Conservation (phyloP, 208 protist genomes). For the Lotmaria passim region DNA sequence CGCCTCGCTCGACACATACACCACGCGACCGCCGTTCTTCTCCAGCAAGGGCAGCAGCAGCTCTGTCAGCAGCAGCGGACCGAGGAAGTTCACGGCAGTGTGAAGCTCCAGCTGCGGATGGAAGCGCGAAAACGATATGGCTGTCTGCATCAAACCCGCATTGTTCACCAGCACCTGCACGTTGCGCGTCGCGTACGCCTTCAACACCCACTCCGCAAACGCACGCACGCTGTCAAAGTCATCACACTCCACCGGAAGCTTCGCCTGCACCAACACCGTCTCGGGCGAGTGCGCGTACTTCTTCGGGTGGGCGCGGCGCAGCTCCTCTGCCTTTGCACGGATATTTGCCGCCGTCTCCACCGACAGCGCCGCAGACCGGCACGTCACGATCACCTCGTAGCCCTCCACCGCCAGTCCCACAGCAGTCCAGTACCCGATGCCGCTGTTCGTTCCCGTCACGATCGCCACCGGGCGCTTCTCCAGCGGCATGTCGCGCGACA, state of each 20-base stretch:
- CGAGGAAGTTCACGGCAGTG: constrained; percentile 88
- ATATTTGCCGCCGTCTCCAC: constrained; percentile 57
- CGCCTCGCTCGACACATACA: constrained; percentile 82
- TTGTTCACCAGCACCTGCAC: constrained; percentile 90
- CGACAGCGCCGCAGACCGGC: constrained; percentile 61
- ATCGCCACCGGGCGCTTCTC: constrained; percentile 77
- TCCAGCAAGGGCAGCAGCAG: constrained; percentile 75
- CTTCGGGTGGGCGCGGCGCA: constrained; percentile 30
- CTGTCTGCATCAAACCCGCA: constrained; percentile 75
- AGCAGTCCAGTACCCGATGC: constrained; percentile 88
- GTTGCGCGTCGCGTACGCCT: constrained; percentile 48
- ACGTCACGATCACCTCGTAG: constrained; percentile 80
- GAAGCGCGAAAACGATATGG: constrained; percentile 54
- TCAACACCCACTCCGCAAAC: constrained; percentile 62
- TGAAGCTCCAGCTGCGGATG: constrained; percentile 70
- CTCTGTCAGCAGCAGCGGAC: constrained; percentile 86
- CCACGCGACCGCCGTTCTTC: constrained; percentile 73
- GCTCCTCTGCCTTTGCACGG: constrained; percentile 40
- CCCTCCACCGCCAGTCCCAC: constrained; percentile 78
- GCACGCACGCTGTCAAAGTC: constrained; percentile 70
- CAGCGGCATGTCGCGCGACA: constrained; percentile 56
- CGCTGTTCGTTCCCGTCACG: constrained; percentile 92
- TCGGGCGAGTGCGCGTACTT: constrained; percentile 50
- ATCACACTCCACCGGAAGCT: constrained; percentile 78
- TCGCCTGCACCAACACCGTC: constrained; percentile 54